Percentiles rank a stretch among this genome's conserved stretches.
Conservation (phyloP, 176 grass and related monocot species). For the Hyparrhenia diplandra region DNA sequence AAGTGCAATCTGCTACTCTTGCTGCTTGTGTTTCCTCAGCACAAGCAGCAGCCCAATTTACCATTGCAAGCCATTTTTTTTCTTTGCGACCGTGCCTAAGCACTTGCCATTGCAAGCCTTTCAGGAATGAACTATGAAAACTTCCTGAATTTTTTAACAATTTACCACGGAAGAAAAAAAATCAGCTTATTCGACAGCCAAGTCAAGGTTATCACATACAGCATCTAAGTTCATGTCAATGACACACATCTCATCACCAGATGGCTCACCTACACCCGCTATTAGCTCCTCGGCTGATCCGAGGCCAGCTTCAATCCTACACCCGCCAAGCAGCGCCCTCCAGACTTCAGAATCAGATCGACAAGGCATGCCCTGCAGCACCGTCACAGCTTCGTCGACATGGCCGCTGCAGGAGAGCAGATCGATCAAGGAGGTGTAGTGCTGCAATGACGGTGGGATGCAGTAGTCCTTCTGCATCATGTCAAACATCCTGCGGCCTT, state of each 20-base stretch:
- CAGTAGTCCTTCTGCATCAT: conserved; percentile 31
- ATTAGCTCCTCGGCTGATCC: conserved; percentile 12
- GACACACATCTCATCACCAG: background rate
- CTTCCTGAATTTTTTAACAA: background rate
- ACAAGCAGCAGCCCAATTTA: background rate
- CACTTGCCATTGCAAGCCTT: background rate
- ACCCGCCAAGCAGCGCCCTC: conserved; percentile 43
- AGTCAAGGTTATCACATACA: background rate
- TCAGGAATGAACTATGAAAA: background rate
- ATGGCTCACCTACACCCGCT: background rate
- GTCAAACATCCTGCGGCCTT: conserved; percentile 30
- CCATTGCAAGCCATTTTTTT: background rate
- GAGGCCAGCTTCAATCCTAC: conserved; percentile 29
- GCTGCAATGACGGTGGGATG: conserved; percentile 29
- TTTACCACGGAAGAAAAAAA: too few species aligned
- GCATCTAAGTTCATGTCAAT: background rate
- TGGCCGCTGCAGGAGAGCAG: conserved; percentile 31
- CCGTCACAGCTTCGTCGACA: conserved; percentile 27
- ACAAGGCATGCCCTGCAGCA: conserved; percentile 36
- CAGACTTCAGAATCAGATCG: conserved; percentile 36
- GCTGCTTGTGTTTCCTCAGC: background rate
- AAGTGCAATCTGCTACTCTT: background rate
- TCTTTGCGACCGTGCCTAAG: background rate
- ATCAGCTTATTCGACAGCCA: conserved; percentile 7
- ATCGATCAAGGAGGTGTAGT: conserved; percentile 44